Evolutionary conservation across 2,329 filamentous ascomycete species (phyloP), one percentile per base, ranked within the genome.

Genomic region (Ceratocystis colombiana): DNA sequence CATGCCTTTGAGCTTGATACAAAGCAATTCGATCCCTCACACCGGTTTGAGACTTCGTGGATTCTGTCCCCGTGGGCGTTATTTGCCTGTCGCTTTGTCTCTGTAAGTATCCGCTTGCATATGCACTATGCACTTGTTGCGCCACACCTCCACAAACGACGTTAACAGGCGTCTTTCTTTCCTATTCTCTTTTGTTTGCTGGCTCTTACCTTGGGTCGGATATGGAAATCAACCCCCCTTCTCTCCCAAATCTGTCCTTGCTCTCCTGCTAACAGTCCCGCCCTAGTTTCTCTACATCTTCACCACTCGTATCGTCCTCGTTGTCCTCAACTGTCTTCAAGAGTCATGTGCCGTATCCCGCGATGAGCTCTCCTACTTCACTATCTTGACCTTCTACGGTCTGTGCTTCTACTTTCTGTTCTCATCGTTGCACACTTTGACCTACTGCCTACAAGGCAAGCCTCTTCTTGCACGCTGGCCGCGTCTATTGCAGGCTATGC

Each of bases 1-100:
- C 20, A 70, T 62, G 71, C 71, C 53, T 77, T 80, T 70, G 71
- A 72, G 65, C 77, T 80, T 62, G 76, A 76, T 62, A 73, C 70
- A 37, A 76, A 75, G 69, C 72, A 74, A 41, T 84, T 78, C 77
- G 81, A 84, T 72, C 80, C 80, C 5, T 78, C 82, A 53, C 81
- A 87, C 74, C 84, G 87, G 67, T 91, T 88, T 76, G 84, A 85
- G 74, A 94, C 89, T 17, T 95, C 89, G 15, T 95, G 89, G 89
- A 75, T 92, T 7, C 75, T 95, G n/a, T 75, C 84, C 28, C 88
- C 89, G 0, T 80, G 80, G 71, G 71, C 80, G 1, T 79, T 93
- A 61, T 85, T 84, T 70, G 76, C 73, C 64, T 73, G 82, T 63
- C 84, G 86, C 69, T 81, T 81, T 62, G 68, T 78, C 50, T 78